phyloP scores from a whole-genome alignment of 2,329 filamentous ascomycete species.

The Sclerotinia sclerotiorum region DNA sequence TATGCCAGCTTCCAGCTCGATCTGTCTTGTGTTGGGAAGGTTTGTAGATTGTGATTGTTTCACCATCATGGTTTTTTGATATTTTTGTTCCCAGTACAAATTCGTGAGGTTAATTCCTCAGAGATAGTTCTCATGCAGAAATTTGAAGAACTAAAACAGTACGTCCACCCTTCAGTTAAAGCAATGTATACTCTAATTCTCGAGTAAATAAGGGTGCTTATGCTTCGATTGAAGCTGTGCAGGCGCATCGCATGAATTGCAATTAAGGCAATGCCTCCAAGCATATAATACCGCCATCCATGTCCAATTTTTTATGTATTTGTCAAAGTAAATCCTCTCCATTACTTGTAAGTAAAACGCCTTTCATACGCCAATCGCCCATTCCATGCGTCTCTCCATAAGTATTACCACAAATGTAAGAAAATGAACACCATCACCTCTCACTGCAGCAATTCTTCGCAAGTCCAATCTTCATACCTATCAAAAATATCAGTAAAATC shows the following conservation, averaged over 20 bases:
- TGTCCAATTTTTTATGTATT: background rate
- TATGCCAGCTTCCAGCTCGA: background rate
- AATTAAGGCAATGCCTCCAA: background rate
- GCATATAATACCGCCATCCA: background rate
- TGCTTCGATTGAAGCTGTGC: background rate
- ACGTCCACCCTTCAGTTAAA: no score
- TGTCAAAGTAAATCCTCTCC: background rate
- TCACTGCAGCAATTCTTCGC: constrained; percentile 76
- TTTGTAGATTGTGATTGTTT: no score
- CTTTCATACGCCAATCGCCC: constrained; percentile 37
- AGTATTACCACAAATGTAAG: constrained; percentile 20
- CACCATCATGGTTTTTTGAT: background rate
- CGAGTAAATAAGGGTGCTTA: background rate
- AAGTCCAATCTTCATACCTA: constrained; percentile 95
- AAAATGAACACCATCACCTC: constrained; percentile 18
- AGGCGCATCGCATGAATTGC: background rate
- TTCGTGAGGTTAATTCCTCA: no score
- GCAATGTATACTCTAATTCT: background rate
- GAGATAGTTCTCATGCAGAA: background rate
- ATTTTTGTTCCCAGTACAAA: background rate
- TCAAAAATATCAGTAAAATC: constrained; percentile 17
- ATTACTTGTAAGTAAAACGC: constrained; percentile 24
- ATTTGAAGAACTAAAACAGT: background rate
- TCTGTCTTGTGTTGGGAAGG: background rate
- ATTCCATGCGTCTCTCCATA: constrained; percentile 30